Evolutionary conservation across 2,329 filamentous ascomycete species (phyloP).

Genomic region (Akanthomyces dipterigenus): DNA sequence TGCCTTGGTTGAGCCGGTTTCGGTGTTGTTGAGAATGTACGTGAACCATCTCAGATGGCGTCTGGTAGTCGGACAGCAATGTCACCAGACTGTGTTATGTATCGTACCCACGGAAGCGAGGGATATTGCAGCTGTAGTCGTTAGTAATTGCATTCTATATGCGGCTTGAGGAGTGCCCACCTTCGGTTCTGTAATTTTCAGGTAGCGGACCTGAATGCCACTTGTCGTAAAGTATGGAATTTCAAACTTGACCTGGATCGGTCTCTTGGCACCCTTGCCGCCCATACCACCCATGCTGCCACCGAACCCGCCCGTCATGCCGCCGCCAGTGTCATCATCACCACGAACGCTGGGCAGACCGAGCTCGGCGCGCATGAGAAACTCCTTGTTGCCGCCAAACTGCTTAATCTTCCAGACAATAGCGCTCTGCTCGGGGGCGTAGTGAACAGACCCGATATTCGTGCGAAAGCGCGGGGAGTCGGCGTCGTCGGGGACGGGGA

Average conservation of each 20-base stretch:
- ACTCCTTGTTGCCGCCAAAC: slow-evolving; percentile 97
- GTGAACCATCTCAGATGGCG: slow-evolving; percentile 52
- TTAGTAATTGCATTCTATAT: background rate
- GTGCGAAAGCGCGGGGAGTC: slow-evolving; percentile 94
- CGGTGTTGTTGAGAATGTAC: background rate
- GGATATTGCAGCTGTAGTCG: slow-evolving; percentile 81
- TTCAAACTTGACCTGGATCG: slow-evolving; percentile 98
- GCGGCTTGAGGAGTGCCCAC: slow-evolving; percentile 38
- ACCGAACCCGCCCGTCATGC: slow-evolving; percentile 96
- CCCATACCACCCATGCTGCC: slow-evolving; percentile 91
- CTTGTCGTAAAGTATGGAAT: slow-evolving; percentile 99
- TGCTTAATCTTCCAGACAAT: slow-evolving; percentile 99
- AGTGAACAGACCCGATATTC: slow-evolving; percentile 95
- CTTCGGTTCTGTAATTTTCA: slow-evolving; percentile 99
- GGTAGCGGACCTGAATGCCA: slow-evolving; percentile 94
- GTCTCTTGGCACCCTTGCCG: slow-evolving; percentile 82
- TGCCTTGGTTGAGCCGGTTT: background rate
- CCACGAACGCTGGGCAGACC: slow-evolving; percentile 90
- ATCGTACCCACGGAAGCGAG: slow-evolving; percentile 93
- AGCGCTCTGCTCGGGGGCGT: slow-evolving; percentile 92
- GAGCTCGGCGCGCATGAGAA: slow-evolving; percentile 94
- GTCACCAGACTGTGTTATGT: slow-evolving; percentile 96
- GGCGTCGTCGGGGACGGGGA: slow-evolving; percentile 94
- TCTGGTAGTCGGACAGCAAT: slow-evolving; percentile 95
- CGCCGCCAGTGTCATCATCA: slow-evolving; percentile 90